Evolutionary conservation across 768 basidiomycete species (phyloP).

Genomic region (Psilocybe sp.): DNA sequence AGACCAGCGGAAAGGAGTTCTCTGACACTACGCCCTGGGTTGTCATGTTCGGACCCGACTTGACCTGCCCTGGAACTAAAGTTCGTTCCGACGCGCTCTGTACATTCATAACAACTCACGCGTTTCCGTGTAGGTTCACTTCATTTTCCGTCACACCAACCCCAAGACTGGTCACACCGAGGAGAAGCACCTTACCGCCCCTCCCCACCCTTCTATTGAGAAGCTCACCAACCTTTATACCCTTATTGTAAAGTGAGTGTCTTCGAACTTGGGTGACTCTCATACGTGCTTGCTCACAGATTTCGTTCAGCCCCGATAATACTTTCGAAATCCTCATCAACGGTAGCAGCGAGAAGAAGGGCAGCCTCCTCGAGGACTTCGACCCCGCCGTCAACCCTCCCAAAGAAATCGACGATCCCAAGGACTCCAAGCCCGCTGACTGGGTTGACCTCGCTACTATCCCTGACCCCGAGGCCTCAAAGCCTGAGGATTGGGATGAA

Average conservation of each 20-base stretch:
- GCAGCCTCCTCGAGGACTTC: slow-evolving; percentile 91
- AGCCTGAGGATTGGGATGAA: slow-evolving; percentile 99
- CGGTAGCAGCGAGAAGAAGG: slow-evolving; percentile 75
- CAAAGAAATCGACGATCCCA: slow-evolving; percentile 89
- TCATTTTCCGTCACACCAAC: slow-evolving; percentile 98
- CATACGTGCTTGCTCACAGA: slow-evolving; percentile 2
- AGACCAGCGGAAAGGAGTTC: slow-evolving; percentile 90
- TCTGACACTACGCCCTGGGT: slow-evolving; percentile 93
- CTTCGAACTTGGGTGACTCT: neutral
- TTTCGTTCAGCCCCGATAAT: slow-evolving; percentile 73
- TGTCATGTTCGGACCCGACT: slow-evolving; percentile 97
- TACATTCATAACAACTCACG: neutral
- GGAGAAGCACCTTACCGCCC: slow-evolving; percentile 89
- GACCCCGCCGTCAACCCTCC: slow-evolving; percentile 90
- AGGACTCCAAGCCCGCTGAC: slow-evolving; percentile 84
- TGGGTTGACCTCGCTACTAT: slow-evolving; percentile 95
- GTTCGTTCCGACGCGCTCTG: slow-evolving; percentile 32
- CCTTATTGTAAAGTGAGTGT: slow-evolving; percentile 80
- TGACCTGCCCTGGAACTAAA: slow-evolving; percentile 91
- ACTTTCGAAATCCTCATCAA: slow-evolving; percentile 92
- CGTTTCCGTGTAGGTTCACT: slow-evolving; percentile 68
- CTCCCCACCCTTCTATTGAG: slow-evolving; percentile 84
- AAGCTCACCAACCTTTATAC: slow-evolving; percentile 95
- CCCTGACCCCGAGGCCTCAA: slow-evolving; percentile 76
- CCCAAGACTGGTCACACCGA: slow-evolving; percentile 90